These are phyloP conservation scores for Collybia sp. DNA, from an alignment of 768 basidiomycete species.

Conservation along the genomic window DNA sequence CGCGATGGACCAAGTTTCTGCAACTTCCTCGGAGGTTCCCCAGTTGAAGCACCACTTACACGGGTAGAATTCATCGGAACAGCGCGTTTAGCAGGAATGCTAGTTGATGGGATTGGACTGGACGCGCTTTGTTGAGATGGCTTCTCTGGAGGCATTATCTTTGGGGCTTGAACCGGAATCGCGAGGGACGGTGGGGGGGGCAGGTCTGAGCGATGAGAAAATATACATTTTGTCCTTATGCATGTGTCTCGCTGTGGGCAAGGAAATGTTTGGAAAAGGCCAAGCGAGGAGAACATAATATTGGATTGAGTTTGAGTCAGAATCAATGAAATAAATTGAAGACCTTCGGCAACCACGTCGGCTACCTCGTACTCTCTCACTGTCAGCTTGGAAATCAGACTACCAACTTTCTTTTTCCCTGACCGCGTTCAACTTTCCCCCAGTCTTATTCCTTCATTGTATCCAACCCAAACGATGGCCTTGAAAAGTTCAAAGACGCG, in stretches of 20 bases:
- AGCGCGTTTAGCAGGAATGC: conserved; percentile 50
- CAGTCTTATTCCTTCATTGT: not conserved
- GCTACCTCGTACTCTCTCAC: no score
- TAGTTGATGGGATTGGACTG: conserved; percentile 7
- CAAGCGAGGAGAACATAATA: conserved; percentile 59
- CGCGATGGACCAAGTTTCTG: conserved; percentile 47
- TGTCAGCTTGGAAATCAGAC: no score
- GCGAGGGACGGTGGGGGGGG: conserved; percentile 29
- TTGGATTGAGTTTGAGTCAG: not conserved
- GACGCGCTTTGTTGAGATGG: no score
- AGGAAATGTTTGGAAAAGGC: conserved; percentile 50
- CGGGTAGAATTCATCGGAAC: conserved; percentile 17
- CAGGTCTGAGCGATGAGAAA: conserved; percentile 50
- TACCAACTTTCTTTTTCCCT: no score
- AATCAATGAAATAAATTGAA: no score
- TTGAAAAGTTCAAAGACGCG: not conserved
- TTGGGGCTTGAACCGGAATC: conserved; percentile 29
- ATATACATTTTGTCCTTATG: conserved; percentile 51
- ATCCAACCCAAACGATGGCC: not conserved
- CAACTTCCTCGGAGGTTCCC: conserved; percentile 62
- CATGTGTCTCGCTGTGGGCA: conserved; percentile 58
- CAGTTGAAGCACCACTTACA: conserved; percentile 12
- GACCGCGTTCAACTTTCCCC: no score
- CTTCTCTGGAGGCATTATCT: conserved; percentile 3
- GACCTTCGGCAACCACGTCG: no score